Conservation (phyloP, 139 green algal genomes). For the Prasinococcaceae sp. region DNA sequence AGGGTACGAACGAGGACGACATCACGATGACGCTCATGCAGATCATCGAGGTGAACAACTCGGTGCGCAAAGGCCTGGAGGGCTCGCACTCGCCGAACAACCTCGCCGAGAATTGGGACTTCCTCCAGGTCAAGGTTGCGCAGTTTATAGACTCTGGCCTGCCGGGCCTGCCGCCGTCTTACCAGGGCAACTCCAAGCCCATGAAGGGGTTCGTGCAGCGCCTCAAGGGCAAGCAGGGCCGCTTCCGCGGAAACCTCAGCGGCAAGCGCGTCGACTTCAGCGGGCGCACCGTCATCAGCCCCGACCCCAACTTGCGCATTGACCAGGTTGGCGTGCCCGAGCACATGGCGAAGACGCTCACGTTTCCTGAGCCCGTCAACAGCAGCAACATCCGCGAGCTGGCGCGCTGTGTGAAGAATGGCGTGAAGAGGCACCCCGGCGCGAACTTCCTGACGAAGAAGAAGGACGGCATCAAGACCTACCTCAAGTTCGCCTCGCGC, state of each 20-base stretch:
- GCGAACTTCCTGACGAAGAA: slow-evolving; percentile 76
- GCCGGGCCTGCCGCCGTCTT: slow-evolving; percentile 54
- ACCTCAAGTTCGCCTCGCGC: no score
- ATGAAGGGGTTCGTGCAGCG: slow-evolving; percentile 90
- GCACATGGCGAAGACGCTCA: slow-evolving; percentile 79
- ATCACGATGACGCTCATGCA: slow-evolving; percentile 91
- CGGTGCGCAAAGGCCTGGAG: slow-evolving; percentile 58
- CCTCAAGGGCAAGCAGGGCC: slow-evolving; percentile 95
- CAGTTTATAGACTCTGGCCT: slow-evolving; percentile 91
- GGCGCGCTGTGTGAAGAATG: slow-evolving; percentile 29
- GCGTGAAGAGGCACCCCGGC: slow-evolving; percentile 48
- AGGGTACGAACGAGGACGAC: slow-evolving; percentile 91
- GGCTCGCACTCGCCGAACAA: slow-evolving; percentile 52
- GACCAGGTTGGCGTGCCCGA: slow-evolving; percentile 76
- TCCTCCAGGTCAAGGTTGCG: slow-evolving; percentile 69
- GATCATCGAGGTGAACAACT: slow-evolving; percentile 74
- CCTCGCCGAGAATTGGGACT: slow-evolving; percentile 94
- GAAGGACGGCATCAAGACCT: no score
- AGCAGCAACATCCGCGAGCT: slow-evolving; percentile 83
- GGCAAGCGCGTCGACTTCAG: slow-evolving; percentile 96
- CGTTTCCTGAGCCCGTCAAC: slow-evolving; percentile 81
- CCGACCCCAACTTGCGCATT: slow-evolving; percentile 91
- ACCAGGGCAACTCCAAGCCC: slow-evolving; percentile 56
- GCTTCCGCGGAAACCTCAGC: slow-evolving; percentile 91
- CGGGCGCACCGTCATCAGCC: slow-evolving; percentile 90